Percentiles rank a stretch among this genome's conserved stretches.
Conservation (phyloP, 768 basidiomycete species). For the Rhodosporidiobolus odoratus region DNA sequence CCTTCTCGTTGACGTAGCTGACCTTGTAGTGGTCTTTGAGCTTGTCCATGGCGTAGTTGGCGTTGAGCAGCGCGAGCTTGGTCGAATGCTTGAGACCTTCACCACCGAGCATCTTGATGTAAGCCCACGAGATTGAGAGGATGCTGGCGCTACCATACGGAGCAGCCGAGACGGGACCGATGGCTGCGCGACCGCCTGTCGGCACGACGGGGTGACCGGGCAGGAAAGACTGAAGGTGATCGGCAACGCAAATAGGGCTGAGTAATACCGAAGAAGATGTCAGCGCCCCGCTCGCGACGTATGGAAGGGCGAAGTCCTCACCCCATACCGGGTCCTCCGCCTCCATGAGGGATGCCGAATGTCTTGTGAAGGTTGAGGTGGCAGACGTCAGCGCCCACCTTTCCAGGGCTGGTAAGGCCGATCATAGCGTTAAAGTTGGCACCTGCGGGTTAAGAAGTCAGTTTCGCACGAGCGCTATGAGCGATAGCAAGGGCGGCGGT, state of each 20-base stretch:
- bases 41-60: slow-evolving; percentile 93
- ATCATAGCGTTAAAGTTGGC: slow-evolving; percentile 40
- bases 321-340: slow-evolving; percentile 95
- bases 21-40: slow-evolving; percentile 77
- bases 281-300: not conserved
- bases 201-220: slow-evolving; percentile 75
- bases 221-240: slow-evolving; percentile 90
- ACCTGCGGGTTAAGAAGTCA: not conserved
- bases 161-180: slow-evolving; percentile 81
- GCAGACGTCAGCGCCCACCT: slow-evolving; percentile 96
- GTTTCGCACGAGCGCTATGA: not conserved
- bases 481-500: not conserved
- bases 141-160: slow-evolving; percentile 95
- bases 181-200: slow-evolving; percentile 63
- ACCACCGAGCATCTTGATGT: slow-evolving; percentile 99
- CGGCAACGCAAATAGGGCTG: slow-evolving; percentile 83
- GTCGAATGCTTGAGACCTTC: slow-evolving; percentile 78
- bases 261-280: not conserved
- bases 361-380: slow-evolving; percentile 98
- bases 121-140: slow-evolving; percentile 95
- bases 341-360: slow-evolving; percentile 75
- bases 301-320: slow-evolving; percentile 42
- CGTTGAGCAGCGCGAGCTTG: slow-evolving; percentile 80
- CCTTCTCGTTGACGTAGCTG: slow-evolving; percentile 83
- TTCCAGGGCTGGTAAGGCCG: slow-evolving; percentile 51